Conservation (phyloP, 2,329 filamentous ascomycete species). For the Rhexocercosporidium sp. region DNA sequence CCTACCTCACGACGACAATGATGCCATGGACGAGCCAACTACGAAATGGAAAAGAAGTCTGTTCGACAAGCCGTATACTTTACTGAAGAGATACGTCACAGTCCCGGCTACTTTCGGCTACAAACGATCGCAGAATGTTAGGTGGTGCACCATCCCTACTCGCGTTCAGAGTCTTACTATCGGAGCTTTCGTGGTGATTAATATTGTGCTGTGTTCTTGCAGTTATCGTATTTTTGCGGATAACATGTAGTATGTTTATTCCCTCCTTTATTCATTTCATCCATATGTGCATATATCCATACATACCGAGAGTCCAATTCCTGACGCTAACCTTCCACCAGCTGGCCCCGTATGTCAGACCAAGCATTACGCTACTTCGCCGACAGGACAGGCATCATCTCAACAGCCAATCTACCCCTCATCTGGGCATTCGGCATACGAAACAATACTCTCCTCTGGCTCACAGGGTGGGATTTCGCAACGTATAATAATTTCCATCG, state of each 20-base stretch:
- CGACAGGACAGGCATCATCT: not conserved
- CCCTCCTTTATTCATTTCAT: not conserved
- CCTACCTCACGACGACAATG: not conserved
- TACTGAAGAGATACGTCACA: slow-evolving; percentile 44
- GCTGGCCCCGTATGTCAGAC: not conserved
- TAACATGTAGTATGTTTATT: not conserved
- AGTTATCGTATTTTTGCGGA: not conserved
- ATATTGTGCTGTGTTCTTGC: not conserved
- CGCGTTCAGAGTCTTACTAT: not conserved
- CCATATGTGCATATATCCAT: no score
- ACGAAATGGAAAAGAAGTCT: not conserved
- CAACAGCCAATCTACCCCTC: not conserved
- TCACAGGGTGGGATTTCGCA: slow-evolving; percentile 2
- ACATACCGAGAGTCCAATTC: no score
- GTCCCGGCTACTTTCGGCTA: slow-evolving; percentile 52
- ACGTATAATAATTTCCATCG: slow-evolving; percentile 6
- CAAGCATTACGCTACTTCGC: not conserved
- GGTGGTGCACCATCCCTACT: slow-evolving; percentile 20
- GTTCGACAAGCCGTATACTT: slow-evolving; percentile 25
- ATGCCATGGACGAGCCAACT: not conserved
- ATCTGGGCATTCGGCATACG: not conserved
- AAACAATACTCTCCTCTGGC: not conserved
- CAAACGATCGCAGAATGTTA: slow-evolving; percentile 41
- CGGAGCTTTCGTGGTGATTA: not conserved
- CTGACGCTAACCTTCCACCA: not conserved